Evolutionary conservation across 352 stramenopile species (phyloP).

Genomic region (Pseudoperonospora humuli): DNA sequence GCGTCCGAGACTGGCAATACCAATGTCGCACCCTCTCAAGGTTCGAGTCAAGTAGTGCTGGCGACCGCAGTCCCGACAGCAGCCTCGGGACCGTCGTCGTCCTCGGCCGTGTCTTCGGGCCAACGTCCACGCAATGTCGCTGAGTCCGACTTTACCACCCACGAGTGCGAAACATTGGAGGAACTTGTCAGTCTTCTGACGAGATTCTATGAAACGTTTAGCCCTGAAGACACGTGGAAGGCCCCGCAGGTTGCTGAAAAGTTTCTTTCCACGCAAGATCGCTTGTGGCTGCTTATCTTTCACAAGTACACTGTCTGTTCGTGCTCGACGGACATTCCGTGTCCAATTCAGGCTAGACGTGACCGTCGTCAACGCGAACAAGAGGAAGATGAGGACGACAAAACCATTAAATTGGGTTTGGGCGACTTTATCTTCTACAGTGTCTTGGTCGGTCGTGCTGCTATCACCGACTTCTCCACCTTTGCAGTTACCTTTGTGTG

Average conservation of each 20-base stretch:
- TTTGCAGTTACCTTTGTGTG: conserved; percentile 91
- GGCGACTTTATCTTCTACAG: conserved; percentile 99
- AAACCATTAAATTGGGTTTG: conserved; percentile 90
- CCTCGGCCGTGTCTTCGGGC: conserved; percentile 22
- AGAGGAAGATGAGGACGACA: conserved; percentile 57
- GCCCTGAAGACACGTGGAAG: conserved; percentile 76
- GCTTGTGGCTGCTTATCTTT: conserved; percentile 76
- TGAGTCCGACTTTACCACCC: conserved; percentile 67
- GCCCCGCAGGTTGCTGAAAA: conserved; percentile 70
- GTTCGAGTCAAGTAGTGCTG: conserved; percentile 2
- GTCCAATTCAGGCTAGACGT: conserved; percentile 55
- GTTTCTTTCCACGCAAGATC: conserved; percentile 70
- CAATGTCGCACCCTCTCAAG: conserved; percentile 5
- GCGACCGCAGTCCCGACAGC: conserved; percentile 6
- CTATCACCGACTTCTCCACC: conserved; percentile 93
- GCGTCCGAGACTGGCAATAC: conserved; percentile 19
- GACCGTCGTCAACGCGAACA: conserved; percentile 45
- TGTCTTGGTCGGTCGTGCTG: conserved; percentile 93
- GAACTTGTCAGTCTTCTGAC: conserved; percentile 52
- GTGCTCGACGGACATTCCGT: conserved; percentile 73
- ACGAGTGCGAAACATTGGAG: conserved; percentile 75
- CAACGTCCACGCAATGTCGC: conserved; percentile 54
- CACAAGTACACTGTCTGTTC: conserved; percentile 84
- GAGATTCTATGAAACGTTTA: conserved; percentile 74
- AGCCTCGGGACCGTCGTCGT: conserved; percentile 23